phyloP scores from a whole-genome alignment of 2,329 filamentous ascomycete species.

The Xylariomycetidae sp. region DNA sequence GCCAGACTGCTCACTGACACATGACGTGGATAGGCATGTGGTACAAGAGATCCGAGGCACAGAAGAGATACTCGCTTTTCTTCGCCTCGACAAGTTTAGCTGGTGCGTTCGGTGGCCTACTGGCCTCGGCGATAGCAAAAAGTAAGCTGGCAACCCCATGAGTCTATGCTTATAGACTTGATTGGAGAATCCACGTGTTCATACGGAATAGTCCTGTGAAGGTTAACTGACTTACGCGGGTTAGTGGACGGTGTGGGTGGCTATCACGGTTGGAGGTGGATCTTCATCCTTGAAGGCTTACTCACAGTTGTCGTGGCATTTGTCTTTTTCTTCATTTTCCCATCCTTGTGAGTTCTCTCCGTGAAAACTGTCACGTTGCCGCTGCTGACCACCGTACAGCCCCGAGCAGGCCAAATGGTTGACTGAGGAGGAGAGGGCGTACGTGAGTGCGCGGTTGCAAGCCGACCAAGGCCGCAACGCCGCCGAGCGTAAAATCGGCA shows the following conservation, averaged over 20 bases:
- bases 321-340: slow-evolving; percentile 64
- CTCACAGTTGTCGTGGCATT: slow-evolving; percentile 38
- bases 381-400: slow-evolving; percentile 14
- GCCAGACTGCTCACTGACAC: slow-evolving; percentile 9
- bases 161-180: too few relatives aligned
- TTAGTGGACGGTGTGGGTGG: slow-evolving; percentile 62
- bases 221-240: neutral
- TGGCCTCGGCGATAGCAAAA: slow-evolving; percentile 84
- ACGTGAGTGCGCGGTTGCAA: slow-evolving; percentile 60
- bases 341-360: slow-evolving; percentile 57
- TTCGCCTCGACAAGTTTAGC: slow-evolving; percentile 78
- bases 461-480: slow-evolving; percentile 66
- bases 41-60: slow-evolving; percentile 84
- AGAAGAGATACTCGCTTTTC: slow-evolving; percentile 91
- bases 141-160: slow-evolving; percentile 40
- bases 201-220: too few relatives aligned
- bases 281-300: slow-evolving; percentile 73
- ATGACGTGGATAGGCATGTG: slow-evolving; percentile 59
- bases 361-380: neutral
- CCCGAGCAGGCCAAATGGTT: slow-evolving; percentile 73
- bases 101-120: slow-evolving; percentile 79
- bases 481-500: slow-evolving; percentile 55
- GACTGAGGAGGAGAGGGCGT: slow-evolving; percentile 62
- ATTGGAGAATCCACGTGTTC: too few relatives aligned
- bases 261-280: slow-evolving; percentile 75